A percentile compares a stretch with the other conserved stretches of the same genome.
phyloP scores from a whole-genome alignment of 1,284 basidiomycete species.

The Ceratobasidium sp. region DNA sequence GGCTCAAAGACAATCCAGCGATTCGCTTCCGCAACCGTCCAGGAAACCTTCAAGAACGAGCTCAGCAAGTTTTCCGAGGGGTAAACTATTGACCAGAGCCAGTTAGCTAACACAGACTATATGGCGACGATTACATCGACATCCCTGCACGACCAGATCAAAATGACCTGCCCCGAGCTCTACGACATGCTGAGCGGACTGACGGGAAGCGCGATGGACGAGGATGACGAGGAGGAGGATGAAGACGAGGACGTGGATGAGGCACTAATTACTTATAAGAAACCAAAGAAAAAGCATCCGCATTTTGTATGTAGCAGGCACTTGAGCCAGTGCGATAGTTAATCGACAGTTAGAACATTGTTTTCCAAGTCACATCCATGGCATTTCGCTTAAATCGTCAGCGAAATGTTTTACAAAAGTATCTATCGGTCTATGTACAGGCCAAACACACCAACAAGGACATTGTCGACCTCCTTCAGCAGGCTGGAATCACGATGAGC shows the following conservation, averaged over 20 bases:
- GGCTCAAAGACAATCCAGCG: not conserved
- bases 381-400: not conserved
- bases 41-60: not conserved
- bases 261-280: not conserved
- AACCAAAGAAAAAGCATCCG: not conserved
- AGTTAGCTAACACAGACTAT: slow-evolving; percentile 1
- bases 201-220: not conserved
- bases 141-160: not conserved
- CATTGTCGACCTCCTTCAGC: not conserved
- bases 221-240: not conserved
- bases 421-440: not conserved
- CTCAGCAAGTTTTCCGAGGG: not conserved
- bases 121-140: not conserved
- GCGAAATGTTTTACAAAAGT: not conserved
- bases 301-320: not conserved
- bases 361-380: slow-evolving; percentile 1
- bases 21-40: not conserved
- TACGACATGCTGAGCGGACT: not conserved
- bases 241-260: not conserved
- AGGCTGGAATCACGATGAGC: slow-evolving; percentile 14
- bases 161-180: not conserved
- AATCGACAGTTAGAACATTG: not conserved
- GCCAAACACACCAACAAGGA: slow-evolving; percentile 14
- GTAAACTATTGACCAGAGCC: not conserved
- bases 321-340: not conserved